Percentiles rank a stretch among this genome's conserved stretches.
phyloP scores from a whole-genome alignment of 169 alveolate genomes.

The Plasmodium yoelii region DNA sequence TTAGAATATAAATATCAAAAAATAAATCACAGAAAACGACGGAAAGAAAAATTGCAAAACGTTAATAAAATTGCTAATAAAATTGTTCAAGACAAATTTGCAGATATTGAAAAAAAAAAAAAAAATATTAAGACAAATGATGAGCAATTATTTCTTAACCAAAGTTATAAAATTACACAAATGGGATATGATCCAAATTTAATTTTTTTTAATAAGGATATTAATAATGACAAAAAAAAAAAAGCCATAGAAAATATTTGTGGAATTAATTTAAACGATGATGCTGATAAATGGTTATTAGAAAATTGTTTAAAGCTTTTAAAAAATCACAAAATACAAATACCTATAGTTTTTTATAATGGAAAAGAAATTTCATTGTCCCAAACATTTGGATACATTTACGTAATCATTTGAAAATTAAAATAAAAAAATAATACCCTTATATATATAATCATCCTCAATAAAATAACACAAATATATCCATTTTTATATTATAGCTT shows the following conservation, averaged over 20 bases:
- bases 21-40: constrained; percentile 62
- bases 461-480: background rate
- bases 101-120: constrained; percentile 23
- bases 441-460: background rate
- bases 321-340: constrained; percentile 62
- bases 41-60: constrained; percentile 39
- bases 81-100: constrained; percentile 51
- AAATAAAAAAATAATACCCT: background rate
- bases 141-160: background rate
- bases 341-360: constrained; percentile 50
- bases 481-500: constrained; percentile 14
- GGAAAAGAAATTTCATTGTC: constrained; percentile 34
- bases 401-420: constrained; percentile 26
- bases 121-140: constrained; percentile 4
- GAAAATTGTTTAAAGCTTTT: constrained; percentile 71
- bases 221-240: constrained; percentile 43
- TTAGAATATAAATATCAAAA: constrained; percentile 52
- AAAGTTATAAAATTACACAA: constrained; percentile 67
- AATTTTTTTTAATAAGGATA: constrained; percentile 69
- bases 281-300: constrained; percentile 75
- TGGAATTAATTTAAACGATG: constrained; percentile 73
- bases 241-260: constrained; percentile 60
- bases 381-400: constrained; percentile 64
- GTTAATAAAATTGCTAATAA: constrained; percentile 42
- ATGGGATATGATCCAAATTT: constrained; percentile 73